Evolutionary conservation across 2,329 filamentous ascomycete species (phyloP).

Genomic region (Neonectria punicea): DNA sequence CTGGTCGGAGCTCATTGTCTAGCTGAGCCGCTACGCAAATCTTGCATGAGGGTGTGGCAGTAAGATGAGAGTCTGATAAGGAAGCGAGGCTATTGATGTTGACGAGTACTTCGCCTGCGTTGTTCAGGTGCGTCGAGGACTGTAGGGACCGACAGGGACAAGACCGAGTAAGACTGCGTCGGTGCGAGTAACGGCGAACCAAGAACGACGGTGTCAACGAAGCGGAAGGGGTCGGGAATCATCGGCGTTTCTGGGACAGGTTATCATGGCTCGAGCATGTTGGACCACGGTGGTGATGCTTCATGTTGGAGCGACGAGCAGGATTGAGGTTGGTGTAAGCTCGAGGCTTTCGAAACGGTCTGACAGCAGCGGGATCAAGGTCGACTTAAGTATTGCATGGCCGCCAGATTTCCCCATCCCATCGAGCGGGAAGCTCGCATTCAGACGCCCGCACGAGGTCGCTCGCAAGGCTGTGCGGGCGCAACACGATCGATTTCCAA

Average conservation of each 20-base stretch:
- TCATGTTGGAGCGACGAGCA: background rate
- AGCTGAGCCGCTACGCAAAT: constrained; percentile 17
- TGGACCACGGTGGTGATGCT: background rate
- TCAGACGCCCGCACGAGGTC: constrained; percentile 43
- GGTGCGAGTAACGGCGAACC: background rate
- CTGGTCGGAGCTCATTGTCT: background rate
- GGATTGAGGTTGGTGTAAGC: constrained; percentile 28
- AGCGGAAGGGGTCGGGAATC: background rate
- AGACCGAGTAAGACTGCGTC: background rate
- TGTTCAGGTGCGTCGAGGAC: constrained; percentile 4
- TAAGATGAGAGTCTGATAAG: constrained; percentile 19
- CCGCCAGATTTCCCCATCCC: constrained; percentile 31
- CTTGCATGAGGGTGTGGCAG: constrained; percentile 8
- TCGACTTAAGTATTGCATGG: constrained; percentile 40
- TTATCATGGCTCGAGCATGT: background rate
- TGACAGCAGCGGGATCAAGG: constrained; percentile 29
- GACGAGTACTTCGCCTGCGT: background rate
- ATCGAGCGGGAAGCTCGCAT: constrained; percentile 43
- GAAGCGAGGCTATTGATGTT: constrained; percentile 1
- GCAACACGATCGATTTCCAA: constrained; percentile 33
- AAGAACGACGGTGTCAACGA: constrained; percentile 2
- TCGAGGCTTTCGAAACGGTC: constrained; percentile 14
- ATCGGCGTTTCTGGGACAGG: constrained; percentile 1
- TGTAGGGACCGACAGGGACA: background rate
- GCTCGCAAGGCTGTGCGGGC: constrained; percentile 45